Evolutionary conservation across 225 moss, liverwort and hornwort species (phyloP).

Genomic region (Sphagnum tenellum): DNA sequence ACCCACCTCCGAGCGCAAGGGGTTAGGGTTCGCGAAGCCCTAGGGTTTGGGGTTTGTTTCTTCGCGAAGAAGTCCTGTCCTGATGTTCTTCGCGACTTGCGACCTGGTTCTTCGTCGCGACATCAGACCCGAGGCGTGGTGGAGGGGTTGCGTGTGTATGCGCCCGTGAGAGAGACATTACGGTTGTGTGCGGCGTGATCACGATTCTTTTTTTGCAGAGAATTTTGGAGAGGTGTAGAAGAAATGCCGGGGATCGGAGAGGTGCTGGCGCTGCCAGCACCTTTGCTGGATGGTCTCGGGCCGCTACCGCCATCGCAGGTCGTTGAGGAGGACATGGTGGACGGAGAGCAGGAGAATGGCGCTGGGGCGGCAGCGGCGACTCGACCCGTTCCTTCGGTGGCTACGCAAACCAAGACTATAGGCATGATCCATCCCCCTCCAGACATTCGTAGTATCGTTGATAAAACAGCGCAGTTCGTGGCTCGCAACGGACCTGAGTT

Average conservation of each 20-base stretch:
- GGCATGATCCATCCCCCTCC: constrained; percentile 99
- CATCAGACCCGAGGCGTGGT: too few relatives aligned
- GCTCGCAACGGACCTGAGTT: constrained; percentile 98
- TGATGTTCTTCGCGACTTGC: too few relatives aligned
- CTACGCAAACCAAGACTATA: constrained; percentile 92
- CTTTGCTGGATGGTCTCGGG: constrained; percentile 85
- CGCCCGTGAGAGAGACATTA: too few relatives aligned
- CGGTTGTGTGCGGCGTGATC: too few relatives aligned
- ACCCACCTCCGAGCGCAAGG: too few relatives aligned
- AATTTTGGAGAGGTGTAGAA: not conserved
- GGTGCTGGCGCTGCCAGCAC: constrained; percentile 99
- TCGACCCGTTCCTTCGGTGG: constrained; percentile 66
- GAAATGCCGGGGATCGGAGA: constrained; percentile 79
- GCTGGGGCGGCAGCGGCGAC: constrained; percentile 24
- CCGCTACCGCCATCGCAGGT: constrained; percentile 73
- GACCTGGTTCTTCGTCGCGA: too few relatives aligned
- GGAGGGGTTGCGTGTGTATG: too few relatives aligned
- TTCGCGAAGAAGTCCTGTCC: too few relatives aligned
- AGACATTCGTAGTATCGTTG: constrained; percentile 96
- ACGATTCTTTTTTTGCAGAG: too few relatives aligned
- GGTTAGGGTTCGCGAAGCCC: too few relatives aligned
- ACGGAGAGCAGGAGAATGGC: constrained; percentile 21
- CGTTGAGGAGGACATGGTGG: constrained; percentile 30
- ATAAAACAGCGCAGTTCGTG: constrained; percentile 98
- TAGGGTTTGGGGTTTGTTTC: too few relatives aligned